phyloP scores from a whole-genome alignment of 768 basidiomycete genomes.

The Mycena crocata region DNA sequence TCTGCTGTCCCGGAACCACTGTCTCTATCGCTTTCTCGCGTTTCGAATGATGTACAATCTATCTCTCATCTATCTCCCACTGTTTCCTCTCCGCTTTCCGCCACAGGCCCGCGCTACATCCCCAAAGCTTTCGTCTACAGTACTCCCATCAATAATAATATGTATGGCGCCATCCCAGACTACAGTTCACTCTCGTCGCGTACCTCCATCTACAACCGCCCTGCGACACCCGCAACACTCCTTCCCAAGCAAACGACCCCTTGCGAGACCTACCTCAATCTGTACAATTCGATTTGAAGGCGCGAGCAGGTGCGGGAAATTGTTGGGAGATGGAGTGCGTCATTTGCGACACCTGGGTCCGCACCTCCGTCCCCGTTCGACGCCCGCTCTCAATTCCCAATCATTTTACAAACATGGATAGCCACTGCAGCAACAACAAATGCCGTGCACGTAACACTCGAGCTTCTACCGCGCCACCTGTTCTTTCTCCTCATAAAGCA shows the following conservation, averaged over 20 bases:
- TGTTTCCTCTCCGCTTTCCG: not conserved
- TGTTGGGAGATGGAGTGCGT: slow-evolving; percentile 4
- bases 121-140: not conserved
- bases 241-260: not conserved
- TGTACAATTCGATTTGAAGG: not conserved
- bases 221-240: not conserved
- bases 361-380: not conserved
- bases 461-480: not conserved
- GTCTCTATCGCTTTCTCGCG: not conserved
- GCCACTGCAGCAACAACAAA: not conserved
- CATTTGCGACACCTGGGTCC: not conserved
- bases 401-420: not conserved
- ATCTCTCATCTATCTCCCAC: not conserved
- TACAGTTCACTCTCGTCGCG: not conserved
- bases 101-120: not conserved
- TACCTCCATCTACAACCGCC: not conserved
- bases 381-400: not conserved
- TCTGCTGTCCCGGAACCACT: not conserved
- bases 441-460: not conserved
- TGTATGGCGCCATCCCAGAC: not conserved
- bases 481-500: not conserved
- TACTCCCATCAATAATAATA: not conserved
- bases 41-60: not conserved
- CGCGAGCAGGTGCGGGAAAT: not conserved
- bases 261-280: not conserved